Evolutionary conservation across 2,329 filamentous ascomycete species (phyloP).

Genomic region (Myriosclerotinia scirpicola): DNA sequence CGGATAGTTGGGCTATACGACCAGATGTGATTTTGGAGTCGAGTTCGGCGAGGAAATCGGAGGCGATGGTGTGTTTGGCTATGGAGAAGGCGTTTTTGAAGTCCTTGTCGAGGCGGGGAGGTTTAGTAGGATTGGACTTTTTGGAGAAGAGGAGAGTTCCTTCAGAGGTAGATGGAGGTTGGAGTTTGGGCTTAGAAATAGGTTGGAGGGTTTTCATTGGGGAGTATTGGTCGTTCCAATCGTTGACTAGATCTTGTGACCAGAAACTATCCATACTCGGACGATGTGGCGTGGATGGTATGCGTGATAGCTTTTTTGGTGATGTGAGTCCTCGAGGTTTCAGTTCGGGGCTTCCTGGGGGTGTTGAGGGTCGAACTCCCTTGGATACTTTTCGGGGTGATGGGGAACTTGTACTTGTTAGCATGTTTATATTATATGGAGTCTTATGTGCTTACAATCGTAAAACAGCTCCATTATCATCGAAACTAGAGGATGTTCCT

Average conservation of each 20-base stretch:
- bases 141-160: conserved; percentile 1
- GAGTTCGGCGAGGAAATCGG: conserved; percentile 65
- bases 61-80: conserved; percentile 62
- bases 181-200: conserved; percentile 34
- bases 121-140: conserved; percentile 38
- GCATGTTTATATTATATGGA: background rate
- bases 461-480: conserved; percentile 18
- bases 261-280: conserved; percentile 59
- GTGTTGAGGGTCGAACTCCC: conserved; percentile 33
- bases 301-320: conserved; percentile 42
- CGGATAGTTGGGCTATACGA: conserved; percentile 57
- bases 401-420: conserved; percentile 32
- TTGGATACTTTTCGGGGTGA: conserved; percentile 31
- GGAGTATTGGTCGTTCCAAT: conserved; percentile 64
- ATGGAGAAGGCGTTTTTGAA: conserved; percentile 62
- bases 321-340: conserved; percentile 33
- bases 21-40: conserved; percentile 63
- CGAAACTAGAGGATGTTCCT: conserved; percentile 20
- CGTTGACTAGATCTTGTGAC: conserved; percentile 57
- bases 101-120: conserved; percentile 43
- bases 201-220: conserved; percentile 49
- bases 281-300: conserved; percentile 55
- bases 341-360: conserved; percentile 35
- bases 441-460: conserved; percentile 13
- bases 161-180: conserved; percentile 3